These are phyloP conservation scores for Lycium ferocissimum DNA, from an alignment of 257 asterid species.

Conservation along the genomic window DNA sequence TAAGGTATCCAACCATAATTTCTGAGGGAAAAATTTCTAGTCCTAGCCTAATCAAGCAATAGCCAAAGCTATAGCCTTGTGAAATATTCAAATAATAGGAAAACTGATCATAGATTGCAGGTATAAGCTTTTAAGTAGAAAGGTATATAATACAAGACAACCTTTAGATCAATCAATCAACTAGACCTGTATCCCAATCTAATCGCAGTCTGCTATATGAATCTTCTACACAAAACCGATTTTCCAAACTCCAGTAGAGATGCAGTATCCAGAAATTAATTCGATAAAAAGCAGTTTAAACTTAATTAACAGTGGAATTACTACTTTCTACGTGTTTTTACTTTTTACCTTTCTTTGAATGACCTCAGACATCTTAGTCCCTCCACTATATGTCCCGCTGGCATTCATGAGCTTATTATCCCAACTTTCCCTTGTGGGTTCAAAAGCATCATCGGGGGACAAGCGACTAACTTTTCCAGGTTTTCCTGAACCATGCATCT, in stretches of 20 bases:
- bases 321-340: conserved; percentile 39
- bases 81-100: not conserved
- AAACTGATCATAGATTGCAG: conserved; percentile 19
- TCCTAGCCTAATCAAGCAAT: not conserved
- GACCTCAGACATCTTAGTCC: conserved; percentile 75
- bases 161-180: not conserved
- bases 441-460: conserved; percentile 61
- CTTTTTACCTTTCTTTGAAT: conserved; percentile 83
- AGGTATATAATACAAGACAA: conserved; percentile 20
- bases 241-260: too few relatives aligned
- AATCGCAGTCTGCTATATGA: not conserved
- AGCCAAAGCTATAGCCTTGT: not conserved
- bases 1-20: conserved; percentile 8
- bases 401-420: conserved; percentile 57
- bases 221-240: not conserved
- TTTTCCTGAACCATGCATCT: conserved; percentile 55
- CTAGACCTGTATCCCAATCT: conserved; percentile 5
- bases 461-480: conserved; percentile 56
- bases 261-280: conserved; percentile 22
- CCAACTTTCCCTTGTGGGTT: conserved; percentile 57
- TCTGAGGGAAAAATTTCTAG: not conserved
- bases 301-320: conserved; percentile 15
- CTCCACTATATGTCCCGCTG: conserved; percentile 58
- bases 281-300: not conserved
- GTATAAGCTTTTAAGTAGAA: not conserved